These are phyloP conservation scores for Arctostaphylos glauca DNA, from an alignment of 148 eudicot genomes.

Conservation along the genomic window DNA sequence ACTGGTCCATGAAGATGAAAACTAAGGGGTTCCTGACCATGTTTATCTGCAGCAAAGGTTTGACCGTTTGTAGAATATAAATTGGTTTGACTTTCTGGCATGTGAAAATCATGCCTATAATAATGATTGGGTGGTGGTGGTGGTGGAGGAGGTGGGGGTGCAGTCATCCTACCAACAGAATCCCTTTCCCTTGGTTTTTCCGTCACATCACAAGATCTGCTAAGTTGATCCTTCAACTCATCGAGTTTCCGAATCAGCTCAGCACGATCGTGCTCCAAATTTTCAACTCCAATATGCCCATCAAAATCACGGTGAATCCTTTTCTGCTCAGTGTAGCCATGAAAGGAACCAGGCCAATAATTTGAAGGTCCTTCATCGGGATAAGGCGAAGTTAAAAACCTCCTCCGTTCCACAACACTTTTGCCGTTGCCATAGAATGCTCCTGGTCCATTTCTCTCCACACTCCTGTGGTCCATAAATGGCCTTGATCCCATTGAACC, in stretches of 20 bases:
- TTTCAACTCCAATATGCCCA: conserved; percentile 40
- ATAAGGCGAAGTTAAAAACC: conserved; percentile 31
- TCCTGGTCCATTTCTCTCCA: conserved; percentile 24
- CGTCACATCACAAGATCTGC: conserved; percentile 35
- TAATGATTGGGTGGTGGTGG: conserved; percentile 31
- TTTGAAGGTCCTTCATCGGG: conserved; percentile 49
- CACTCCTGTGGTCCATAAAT: conserved; percentile 20
- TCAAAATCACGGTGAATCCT: conserved; percentile 29
- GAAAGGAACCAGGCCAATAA: conserved; percentile 25
- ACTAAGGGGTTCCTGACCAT: conserved; percentile 24
- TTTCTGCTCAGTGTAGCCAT: conserved; percentile 39
- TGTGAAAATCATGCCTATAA: conserved; percentile 29
- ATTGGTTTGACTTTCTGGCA: conserved; percentile 33
- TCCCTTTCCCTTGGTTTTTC: conserved; percentile 31
- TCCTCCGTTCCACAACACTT: conserved; percentile 19
- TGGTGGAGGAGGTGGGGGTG: conserved; percentile 9
- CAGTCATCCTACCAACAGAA: conserved; percentile 6
- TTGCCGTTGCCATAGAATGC: conserved; percentile 16
- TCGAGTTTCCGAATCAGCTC: conserved; percentile 59
- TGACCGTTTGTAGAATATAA: conserved; percentile 27
- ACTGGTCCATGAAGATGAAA: conserved; percentile 21
- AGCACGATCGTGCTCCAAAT: conserved; percentile 49
- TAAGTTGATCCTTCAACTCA: conserved; percentile 58
- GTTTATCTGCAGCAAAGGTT: conserved; percentile 28
- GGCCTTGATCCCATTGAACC: conserved; percentile 38